phyloP scores from a whole-genome alignment of 805 yeast species.

The Diddensiella santjacobensis region DNA sequence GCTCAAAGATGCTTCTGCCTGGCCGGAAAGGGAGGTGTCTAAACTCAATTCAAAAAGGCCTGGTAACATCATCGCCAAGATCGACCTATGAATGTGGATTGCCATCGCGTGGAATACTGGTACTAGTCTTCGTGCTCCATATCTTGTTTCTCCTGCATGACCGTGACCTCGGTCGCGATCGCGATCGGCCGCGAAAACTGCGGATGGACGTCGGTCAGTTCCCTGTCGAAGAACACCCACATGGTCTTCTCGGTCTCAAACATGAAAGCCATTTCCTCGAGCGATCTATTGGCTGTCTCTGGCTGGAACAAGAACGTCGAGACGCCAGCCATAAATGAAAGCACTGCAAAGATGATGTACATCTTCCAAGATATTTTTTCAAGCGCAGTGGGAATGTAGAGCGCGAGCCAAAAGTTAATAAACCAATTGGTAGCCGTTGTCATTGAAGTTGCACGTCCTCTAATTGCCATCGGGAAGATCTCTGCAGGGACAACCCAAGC shows the following conservation, averaged over 20 bases:
- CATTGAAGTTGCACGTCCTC: slow-evolving; percentile 65
- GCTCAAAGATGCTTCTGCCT: too few species aligned
- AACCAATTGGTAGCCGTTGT: slow-evolving; percentile 41
- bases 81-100: too few species aligned
- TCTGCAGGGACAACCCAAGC: slow-evolving; percentile 72
- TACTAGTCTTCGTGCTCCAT: background rate
- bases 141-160: background rate
- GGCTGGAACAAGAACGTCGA: slow-evolving; percentile 69
- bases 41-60: too few species aligned
- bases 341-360: slow-evolving; percentile 62
- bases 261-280: slow-evolving; percentile 77
- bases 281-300: slow-evolving; percentile 75
- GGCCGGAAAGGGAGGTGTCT: too few species aligned
- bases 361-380: slow-evolving; percentile 56
- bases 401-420: slow-evolving; percentile 53
- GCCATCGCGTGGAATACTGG: too few species aligned
- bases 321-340: slow-evolving; percentile 52
- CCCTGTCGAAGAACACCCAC: slow-evolving; percentile 19
- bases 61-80: too few species aligned
- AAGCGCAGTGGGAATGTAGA: slow-evolving; percentile 70
- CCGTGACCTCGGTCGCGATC: slow-evolving; percentile 1
- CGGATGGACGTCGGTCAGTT: slow-evolving; percentile 7
- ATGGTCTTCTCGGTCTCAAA: slow-evolving; percentile 35
- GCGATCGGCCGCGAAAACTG: slow-evolving; percentile 1
- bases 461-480: slow-evolving; percentile 52